Conservation (phyloP, 257 asterid species). For the Gentiana straminea region DNA sequence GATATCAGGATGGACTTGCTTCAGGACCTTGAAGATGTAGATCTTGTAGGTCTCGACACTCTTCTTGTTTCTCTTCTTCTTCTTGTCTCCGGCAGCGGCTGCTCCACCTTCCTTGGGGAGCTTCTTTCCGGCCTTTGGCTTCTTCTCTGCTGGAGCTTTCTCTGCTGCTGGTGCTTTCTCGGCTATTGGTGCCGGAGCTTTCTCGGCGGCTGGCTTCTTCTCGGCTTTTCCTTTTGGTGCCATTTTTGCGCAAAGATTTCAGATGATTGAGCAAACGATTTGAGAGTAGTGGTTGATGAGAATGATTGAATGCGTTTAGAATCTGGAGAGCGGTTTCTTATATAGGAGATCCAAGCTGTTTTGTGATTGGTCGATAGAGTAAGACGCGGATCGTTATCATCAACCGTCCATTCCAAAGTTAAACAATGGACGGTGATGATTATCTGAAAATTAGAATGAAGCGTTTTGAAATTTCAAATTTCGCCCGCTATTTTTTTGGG, state of each 20-base stretch:
- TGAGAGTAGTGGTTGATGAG: background rate
- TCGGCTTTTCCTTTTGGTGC: slow-evolving; percentile 39
- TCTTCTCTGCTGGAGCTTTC: slow-evolving; percentile 46
- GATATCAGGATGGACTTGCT: slow-evolving; percentile 62
- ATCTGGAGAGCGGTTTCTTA: background rate
- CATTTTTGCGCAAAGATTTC: slow-evolving; percentile 10
- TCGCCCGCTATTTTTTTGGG: background rate
- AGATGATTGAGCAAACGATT: background rate
- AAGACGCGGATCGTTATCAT: background rate
- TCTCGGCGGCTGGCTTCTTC: slow-evolving; percentile 37
- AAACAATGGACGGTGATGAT: slow-evolving; percentile 4
- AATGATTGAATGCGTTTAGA: too few species aligned
- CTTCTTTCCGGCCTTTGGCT: slow-evolving; percentile 53
- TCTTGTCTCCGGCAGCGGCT: slow-evolving; percentile 41
- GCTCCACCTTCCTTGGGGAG: slow-evolving; percentile 36
- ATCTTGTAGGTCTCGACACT: slow-evolving; percentile 57
- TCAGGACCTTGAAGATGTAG: slow-evolving; percentile 63
- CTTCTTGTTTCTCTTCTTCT: slow-evolving; percentile 43
- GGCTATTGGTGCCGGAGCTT: slow-evolving; percentile 18
- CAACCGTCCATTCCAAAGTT: slow-evolving; percentile 5
- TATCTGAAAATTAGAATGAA: background rate
- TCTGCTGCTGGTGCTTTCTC: slow-evolving; percentile 23
- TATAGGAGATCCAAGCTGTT: slow-evolving; percentile 5
- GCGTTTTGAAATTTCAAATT: slow-evolving; percentile 3
- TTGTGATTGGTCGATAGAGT: slow-evolving; percentile 1